phyloP scores from a whole-genome alignment of 1,284 basidiomycete genomes.

The Fomitopsis palustris region DNA sequence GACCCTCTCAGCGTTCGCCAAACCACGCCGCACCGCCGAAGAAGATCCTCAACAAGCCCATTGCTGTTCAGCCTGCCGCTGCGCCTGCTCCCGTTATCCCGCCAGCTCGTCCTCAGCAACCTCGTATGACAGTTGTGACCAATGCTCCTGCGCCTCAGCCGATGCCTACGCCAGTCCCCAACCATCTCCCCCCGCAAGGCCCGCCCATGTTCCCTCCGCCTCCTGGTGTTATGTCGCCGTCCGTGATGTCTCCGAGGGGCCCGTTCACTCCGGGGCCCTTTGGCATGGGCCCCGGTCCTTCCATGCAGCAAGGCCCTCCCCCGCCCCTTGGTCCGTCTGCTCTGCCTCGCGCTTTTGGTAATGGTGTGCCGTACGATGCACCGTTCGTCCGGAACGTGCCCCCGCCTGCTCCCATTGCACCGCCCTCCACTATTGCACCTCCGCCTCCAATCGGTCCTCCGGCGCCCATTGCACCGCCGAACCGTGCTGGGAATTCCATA shows the following conservation, averaged over 20 bases:
- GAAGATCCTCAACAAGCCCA: slow-evolving; percentile 47
- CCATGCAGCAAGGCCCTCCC: slow-evolving; percentile 39
- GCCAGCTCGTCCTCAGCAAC: slow-evolving; percentile 30
- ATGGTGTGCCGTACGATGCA: slow-evolving; percentile 47
- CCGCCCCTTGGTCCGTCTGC: slow-evolving; percentile 48
- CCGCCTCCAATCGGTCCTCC: slow-evolving; percentile 49
- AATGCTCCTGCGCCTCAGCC: slow-evolving; percentile 15
- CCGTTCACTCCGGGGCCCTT: slow-evolving; percentile 47
- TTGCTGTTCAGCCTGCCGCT: slow-evolving; percentile 16
- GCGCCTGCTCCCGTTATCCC: slow-evolving; percentile 27
- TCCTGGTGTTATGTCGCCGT: slow-evolving; percentile 41
- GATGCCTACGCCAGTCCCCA: slow-evolving; percentile 27
- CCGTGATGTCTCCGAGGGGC: slow-evolving; percentile 47
- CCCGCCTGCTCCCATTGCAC: slow-evolving; percentile 50
- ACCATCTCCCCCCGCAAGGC: slow-evolving; percentile 31
- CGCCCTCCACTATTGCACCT: slow-evolving; percentile 25
- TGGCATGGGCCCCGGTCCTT: slow-evolving; percentile 39
- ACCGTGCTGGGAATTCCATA: slow-evolving; percentile 31
- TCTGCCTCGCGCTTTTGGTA: slow-evolving; percentile 47
- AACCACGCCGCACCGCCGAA: slow-evolving; percentile 44
- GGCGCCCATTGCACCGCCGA: slow-evolving; percentile 52
- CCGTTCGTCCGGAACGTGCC: slow-evolving; percentile 38
- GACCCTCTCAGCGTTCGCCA: slow-evolving; percentile 42
- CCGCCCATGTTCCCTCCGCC: slow-evolving; percentile 42
- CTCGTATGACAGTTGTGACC: slow-evolving; percentile 26